Evolutionary conservation across 1,284 basidiomycete genomes (phyloP).

Genomic region (Marasmius tenuissimus): DNA sequence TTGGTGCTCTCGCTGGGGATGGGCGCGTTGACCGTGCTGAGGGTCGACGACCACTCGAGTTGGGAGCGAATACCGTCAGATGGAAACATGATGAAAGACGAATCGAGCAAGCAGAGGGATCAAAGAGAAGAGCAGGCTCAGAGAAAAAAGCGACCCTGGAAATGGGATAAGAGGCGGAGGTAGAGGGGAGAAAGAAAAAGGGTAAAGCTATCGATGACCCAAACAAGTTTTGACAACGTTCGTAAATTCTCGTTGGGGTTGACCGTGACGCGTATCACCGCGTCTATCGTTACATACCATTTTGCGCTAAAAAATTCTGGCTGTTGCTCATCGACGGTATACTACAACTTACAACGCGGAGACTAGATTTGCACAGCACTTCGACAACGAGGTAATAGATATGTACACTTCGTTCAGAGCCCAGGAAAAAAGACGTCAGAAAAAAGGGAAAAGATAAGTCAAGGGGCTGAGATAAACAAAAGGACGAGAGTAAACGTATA

Average conservation of each 20-base stretch:
- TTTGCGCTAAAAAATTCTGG: not conserved
- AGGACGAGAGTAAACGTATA: not conserved
- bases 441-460: not conserved
- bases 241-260: not conserved
- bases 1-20: conserved; percentile 77
- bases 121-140: not conserved
- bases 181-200: conserved; percentile 2
- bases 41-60: conserved; percentile 87
- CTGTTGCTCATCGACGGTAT: not conserved
- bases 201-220: not conserved
- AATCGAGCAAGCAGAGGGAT: conserved; percentile 17
- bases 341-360: not conserved
- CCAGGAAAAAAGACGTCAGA: not conserved
- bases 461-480: not conserved
- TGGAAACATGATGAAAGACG: conserved; percentile 43
- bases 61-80: conserved; percentile 71
- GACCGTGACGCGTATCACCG: not conserved
- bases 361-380: conserved; percentile 12
- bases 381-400: conserved; percentile 10
- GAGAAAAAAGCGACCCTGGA: not conserved
- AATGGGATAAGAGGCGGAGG: not conserved
- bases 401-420: conserved; percentile 5
- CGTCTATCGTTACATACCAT: not conserved
- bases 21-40: conserved; percentile 71
- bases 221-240: not conserved